Evolutionary conservation across 495 filamentous ascomycete species (phyloP).

Genomic region (Astrocystis sublimbata): DNA sequence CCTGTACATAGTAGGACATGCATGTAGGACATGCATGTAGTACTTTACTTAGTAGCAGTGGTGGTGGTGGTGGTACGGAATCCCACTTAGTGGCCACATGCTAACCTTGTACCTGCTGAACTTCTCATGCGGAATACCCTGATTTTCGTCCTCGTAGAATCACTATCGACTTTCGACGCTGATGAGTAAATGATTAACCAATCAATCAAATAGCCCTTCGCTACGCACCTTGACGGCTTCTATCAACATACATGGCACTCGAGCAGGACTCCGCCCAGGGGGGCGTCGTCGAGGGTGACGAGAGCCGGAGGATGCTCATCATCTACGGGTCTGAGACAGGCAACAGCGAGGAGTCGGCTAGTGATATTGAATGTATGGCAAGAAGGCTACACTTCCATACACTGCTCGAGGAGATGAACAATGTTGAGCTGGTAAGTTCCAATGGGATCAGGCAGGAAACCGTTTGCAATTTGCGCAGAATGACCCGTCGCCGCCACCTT

Average conservation of each 20-base stretch:
- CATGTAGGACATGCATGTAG: no score
- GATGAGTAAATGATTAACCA: background rate
- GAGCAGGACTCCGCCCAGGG: conserved; percentile 13
- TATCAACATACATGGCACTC: conserved; percentile 20
- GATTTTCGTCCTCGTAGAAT: no score
- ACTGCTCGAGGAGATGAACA: conserved; percentile 73
- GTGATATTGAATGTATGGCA: conserved; percentile 71
- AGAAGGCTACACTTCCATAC: conserved; percentile 78
- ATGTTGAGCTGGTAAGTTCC: conserved; percentile 67
- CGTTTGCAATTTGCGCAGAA: background rate
- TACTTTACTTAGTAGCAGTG: no score
- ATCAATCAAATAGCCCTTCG: background rate
- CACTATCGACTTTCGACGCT: background rate
- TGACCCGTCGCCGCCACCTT: background rate
- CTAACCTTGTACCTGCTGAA: no score
- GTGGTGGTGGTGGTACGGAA: no score
- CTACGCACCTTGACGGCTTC: background rate
- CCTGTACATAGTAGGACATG: no score
- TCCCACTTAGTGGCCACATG: no score
- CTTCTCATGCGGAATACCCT: no score
- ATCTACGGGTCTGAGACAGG: conserved; percentile 95
- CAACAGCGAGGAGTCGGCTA: conserved; percentile 84
- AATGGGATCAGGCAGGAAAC: background rate
- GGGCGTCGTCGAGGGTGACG: conserved; percentile 12
- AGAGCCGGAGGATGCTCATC: conserved; percentile 66